Evolutionary conservation across 345 rosid genomes (phyloP).

Genomic region (Citrus cavaleriei): DNA sequence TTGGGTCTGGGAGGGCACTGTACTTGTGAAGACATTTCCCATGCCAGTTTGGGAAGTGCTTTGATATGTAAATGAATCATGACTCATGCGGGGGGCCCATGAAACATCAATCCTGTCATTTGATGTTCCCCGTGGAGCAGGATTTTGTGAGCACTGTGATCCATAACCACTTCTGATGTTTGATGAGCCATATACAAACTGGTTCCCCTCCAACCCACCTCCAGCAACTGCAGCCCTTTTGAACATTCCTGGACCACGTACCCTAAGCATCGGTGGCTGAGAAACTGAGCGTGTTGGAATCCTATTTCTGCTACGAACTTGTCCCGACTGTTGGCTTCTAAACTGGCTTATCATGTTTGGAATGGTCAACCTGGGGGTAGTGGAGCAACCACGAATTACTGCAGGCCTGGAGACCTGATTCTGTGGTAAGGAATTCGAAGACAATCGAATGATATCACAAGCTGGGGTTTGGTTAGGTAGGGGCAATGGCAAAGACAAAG

Average conservation of each 20-base stretch:
- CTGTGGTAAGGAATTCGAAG: slow-evolving; percentile 15
- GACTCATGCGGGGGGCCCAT: slow-evolving; percentile 13
- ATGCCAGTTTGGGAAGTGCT: slow-evolving; percentile 15
- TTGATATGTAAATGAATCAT: slow-evolving; percentile 18
- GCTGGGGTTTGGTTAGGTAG: slow-evolving; percentile 21
- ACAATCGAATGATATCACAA: slow-evolving; percentile 2
- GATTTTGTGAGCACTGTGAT: slow-evolving; percentile 5
- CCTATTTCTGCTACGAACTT: slow-evolving; percentile 16
- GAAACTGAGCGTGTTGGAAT: slow-evolving; percentile 14
- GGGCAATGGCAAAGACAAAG: slow-evolving; percentile 13
- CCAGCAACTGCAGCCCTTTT: slow-evolving; percentile 20
- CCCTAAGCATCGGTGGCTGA: slow-evolving; percentile 19
- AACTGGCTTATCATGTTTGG: slow-evolving; percentile 31
- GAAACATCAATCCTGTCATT: slow-evolving; percentile 12
- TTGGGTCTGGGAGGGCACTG: slow-evolving; percentile 19
- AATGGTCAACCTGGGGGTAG: slow-evolving; percentile 24
- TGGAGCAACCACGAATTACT: slow-evolving; percentile 37
- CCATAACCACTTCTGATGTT: slow-evolving; percentile 12
- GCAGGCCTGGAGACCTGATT: slow-evolving; percentile 11
- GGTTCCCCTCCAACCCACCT: slow-evolving; percentile 10
- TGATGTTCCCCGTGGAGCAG: slow-evolving; percentile 13
- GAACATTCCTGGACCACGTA: slow-evolving; percentile 21
- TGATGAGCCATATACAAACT: slow-evolving; percentile 15
- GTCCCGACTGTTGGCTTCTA: slow-evolving; percentile 16
- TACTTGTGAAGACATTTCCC: background rate